Conservation (phyloP, 805 yeast species). For the Metschnikowia anglica region DNA sequence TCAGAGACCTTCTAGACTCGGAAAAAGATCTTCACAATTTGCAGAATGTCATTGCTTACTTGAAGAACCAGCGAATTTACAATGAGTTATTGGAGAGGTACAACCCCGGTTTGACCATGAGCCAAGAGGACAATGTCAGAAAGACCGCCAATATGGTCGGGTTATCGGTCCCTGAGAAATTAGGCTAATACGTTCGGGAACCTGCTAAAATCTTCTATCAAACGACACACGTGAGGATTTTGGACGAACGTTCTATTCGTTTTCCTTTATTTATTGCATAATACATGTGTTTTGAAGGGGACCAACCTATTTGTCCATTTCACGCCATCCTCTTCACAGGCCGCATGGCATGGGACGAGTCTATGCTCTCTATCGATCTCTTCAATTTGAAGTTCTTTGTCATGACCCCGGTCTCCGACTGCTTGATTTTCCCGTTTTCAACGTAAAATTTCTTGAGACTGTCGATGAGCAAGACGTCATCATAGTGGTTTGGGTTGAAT, state of each 20-base stretch:
- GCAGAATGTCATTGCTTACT: conserved; percentile 58
- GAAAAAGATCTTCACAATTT: conserved; percentile 36
- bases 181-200: too few relatives aligned
- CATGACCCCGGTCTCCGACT: conserved; percentile 24
- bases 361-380: conserved; percentile 19
- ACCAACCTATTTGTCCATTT: neutral
- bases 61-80: conserved; percentile 73
- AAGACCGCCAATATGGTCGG: conserved; percentile 91
- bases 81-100: conserved; percentile 79
- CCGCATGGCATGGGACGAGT: conserved; percentile 2
- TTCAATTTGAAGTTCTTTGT: conserved; percentile 32
- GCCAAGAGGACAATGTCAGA: conserved; percentile 73
- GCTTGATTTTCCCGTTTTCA: conserved; percentile 36
- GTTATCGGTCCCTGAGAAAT: conserved; percentile 42
- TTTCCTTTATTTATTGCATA: neutral
- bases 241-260: too few relatives aligned
- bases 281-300: neutral
- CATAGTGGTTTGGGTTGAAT: conserved; percentile 35
- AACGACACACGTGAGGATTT: too few relatives aligned
- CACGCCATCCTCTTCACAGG: conserved; percentile 13
- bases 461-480: conserved; percentile 40
- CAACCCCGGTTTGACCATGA: conserved; percentile 77
- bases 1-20: conserved; percentile 10
- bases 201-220: too few relatives aligned
- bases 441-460: conserved; percentile 37